Percentiles rank a stretch among this genome's conserved stretches.
Conservation (phyloP, 1,139 yeast genomes). For the Hansenula sp. region DNA sequence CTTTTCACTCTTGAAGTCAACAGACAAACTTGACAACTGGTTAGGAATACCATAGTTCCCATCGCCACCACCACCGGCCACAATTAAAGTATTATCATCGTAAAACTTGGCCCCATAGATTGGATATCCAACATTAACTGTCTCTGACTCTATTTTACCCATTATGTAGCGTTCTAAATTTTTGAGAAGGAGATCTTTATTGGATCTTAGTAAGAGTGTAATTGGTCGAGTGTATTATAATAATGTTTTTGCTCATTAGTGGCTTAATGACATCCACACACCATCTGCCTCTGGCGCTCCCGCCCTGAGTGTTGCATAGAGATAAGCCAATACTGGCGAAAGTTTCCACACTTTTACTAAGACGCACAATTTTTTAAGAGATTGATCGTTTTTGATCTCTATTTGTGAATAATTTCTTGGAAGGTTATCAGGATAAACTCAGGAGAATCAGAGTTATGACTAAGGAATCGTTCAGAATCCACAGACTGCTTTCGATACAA, state of each 20-base stretch:
- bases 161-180: conserved; percentile 30
- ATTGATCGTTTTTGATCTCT: too few species aligned
- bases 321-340: too few species aligned
- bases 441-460: background rate
- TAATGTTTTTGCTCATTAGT: too few species aligned
- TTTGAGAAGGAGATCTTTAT: conserved; percentile 31
- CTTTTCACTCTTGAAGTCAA: conserved; percentile 45
- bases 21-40: conserved; percentile 65
- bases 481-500: conserved; percentile 51
- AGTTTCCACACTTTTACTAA: too few species aligned
- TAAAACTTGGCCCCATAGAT: conserved; percentile 74
- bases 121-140: conserved; percentile 64
- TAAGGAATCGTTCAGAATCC: background rate
- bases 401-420: background rate
- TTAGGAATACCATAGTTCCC: conserved; percentile 87
- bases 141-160: conserved; percentile 21
- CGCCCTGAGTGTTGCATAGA: too few species aligned
- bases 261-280: too few species aligned
- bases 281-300: too few species aligned
- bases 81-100: conserved; percentile 56
- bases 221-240: too few species aligned
- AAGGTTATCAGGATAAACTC: too few species aligned
- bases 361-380: too few species aligned
- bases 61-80: conserved; percentile 95
- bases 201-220: too few species aligned